Percentiles rank a stretch among this genome's conserved stretches.
Evolutionary conservation across 169 alveolate genomes (phyloP).

Genomic region (Plasmodium coatneyi): DNA sequence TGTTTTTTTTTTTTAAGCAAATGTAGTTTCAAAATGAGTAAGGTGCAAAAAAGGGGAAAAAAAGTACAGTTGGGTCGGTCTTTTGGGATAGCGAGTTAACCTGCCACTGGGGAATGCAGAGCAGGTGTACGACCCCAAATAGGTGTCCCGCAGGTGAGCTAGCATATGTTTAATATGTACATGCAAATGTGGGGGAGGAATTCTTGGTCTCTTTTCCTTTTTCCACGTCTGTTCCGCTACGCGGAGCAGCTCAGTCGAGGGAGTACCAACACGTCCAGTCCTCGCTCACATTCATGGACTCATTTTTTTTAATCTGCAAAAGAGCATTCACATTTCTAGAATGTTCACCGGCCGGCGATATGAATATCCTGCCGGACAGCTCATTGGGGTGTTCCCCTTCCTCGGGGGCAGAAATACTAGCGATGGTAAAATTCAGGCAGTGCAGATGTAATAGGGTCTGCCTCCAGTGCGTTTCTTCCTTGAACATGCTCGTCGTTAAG

Average conservation of each 20-base stretch:
- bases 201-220: neutral
- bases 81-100: neutral
- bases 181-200: neutral
- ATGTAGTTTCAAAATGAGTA: neutral
- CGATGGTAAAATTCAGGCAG: constrained; percentile 25
- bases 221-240: neutral
- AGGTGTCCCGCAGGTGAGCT: neutral
- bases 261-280: constrained; percentile 37
- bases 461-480: constrained; percentile 85
- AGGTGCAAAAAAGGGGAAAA: neutral
- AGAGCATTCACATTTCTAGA: constrained; percentile 53
- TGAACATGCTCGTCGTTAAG: constrained; percentile 81
- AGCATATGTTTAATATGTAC: neutral
- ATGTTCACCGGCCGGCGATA: constrained; percentile 5
- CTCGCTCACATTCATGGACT: constrained; percentile 41
- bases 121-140: neutral
- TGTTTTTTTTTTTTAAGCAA: neutral
- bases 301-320: constrained; percentile 60
- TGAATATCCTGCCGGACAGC: constrained; percentile 40
- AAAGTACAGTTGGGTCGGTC: neutral
- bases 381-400: constrained; percentile 15
- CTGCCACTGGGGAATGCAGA: neutral
- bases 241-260: neutral
- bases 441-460: constrained; percentile 82
- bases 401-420: constrained; percentile 1